phyloP scores from a whole-genome alignment of 2,329 filamentous ascomycete genomes.

The Ascosphaera acerosa region DNA sequence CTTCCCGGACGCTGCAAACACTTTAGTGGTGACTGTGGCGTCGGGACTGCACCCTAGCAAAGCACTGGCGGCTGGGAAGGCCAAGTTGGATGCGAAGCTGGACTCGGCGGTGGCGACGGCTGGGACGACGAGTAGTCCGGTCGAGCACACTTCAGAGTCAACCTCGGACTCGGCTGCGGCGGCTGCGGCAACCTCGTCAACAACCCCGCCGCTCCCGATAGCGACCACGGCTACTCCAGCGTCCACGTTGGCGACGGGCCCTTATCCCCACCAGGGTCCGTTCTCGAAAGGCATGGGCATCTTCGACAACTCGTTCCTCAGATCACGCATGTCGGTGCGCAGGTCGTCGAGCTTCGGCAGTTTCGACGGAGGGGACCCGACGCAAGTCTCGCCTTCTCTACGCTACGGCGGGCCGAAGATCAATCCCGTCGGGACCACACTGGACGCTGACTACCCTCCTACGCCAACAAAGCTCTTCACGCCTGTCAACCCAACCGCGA shows the following conservation, averaged over 20 bases:
- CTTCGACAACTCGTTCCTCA: constrained; percentile 31
- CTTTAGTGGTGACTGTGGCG: constrained; percentile 3
- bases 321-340: constrained; percentile 27
- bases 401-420: constrained; percentile 17
- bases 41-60: constrained; percentile 2
- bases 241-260: no score
- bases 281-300: constrained; percentile 40
- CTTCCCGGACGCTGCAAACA: constrained; percentile 3
- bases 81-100: constrained; percentile 1
- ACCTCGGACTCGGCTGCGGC: neutral
- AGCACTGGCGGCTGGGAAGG: no score
- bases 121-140: neutral
- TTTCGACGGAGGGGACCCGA: constrained; percentile 50
- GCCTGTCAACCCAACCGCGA: no score
- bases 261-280: constrained; percentile 32
- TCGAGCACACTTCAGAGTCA: neutral
- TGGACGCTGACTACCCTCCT: constrained; percentile 56
- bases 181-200: neutral
- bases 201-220: no score
- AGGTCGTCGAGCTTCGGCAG: constrained; percentile 41
- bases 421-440: constrained; percentile 29
- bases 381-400: constrained; percentile 30
- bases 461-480: constrained; percentile 57
- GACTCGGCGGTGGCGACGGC: neutral
- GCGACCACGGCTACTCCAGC: no score